Evolutionary conservation across 306 rosid genomes (phyloP).

Genomic region (Trifolium subterraneum): DNA sequence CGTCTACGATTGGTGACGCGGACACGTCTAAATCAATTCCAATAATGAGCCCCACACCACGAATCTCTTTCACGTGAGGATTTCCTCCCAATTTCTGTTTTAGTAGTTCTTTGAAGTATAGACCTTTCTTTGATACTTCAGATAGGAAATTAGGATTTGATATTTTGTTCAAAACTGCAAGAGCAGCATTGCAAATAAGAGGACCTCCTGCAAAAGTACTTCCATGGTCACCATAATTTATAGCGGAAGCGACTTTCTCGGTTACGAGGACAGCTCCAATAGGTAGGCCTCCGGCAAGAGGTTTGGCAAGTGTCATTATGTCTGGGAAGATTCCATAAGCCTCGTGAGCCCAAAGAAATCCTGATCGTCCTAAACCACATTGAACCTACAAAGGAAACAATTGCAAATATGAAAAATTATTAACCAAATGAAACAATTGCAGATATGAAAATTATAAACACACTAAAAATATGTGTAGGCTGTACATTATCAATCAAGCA

Average conservation of each 20-base stretch:
- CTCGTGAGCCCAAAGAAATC: slow-evolving; percentile 88
- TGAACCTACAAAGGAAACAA: slow-evolving; percentile 61
- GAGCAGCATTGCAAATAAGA: slow-evolving; percentile 76
- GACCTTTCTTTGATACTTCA: slow-evolving; percentile 71
- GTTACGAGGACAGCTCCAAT: slow-evolving; percentile 85
- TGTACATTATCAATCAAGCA: slow-evolving; percentile 11
- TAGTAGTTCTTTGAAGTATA: slow-evolving; percentile 67
- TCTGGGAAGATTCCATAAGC: slow-evolving; percentile 78
- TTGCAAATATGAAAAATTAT: not conserved
- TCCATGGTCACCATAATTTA: slow-evolving; percentile 86
- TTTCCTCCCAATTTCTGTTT: slow-evolving; percentile 73
- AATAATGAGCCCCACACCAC: slow-evolving; percentile 76
- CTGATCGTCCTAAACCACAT: slow-evolving; percentile 93
- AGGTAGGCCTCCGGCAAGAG: slow-evolving; percentile 96
- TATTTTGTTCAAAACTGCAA: slow-evolving; percentile 73
- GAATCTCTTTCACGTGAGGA: slow-evolving; percentile 72
- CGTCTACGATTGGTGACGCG: slow-evolving; percentile 70
- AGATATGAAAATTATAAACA: not conserved
- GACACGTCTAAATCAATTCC: slow-evolving; percentile 81
- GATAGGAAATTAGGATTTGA: slow-evolving; percentile 66
- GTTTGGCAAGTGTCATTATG: slow-evolving; percentile 95
- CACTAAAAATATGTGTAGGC: not conserved
- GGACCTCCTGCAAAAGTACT: slow-evolving; percentile 91
- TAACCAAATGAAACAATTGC: not conserved
- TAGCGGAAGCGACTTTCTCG: slow-evolving; percentile 74